A percentile compares a stretch with the other conserved stretches of the same genome.
phyloP scores from a whole-genome alignment of 768 basidiomycete genomes.

The Suillus subalutaceus region DNA sequence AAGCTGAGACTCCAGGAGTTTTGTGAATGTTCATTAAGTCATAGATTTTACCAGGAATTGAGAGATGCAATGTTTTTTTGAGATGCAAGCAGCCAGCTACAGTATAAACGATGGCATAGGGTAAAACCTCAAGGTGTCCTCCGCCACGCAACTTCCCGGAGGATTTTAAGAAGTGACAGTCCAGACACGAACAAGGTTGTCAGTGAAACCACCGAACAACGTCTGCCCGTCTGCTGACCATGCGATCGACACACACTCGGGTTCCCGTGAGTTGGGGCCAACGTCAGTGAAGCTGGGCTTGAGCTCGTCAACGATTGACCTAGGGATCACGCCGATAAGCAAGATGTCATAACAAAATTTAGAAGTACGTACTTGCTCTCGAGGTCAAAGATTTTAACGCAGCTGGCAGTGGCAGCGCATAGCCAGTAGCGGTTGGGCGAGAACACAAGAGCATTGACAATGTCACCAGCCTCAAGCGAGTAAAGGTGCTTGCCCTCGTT shows the following conservation, averaged over 20 bases:
- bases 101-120: slow-evolving; percentile 28
- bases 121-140: slow-evolving; percentile 18
- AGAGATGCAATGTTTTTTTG: slow-evolving; percentile 23
- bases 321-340: slow-evolving; percentile 29
- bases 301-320: slow-evolving; percentile 98
- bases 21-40: slow-evolving; percentile 1
- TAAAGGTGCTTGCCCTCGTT: slow-evolving; percentile 99
- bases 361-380: slow-evolving; percentile 88
- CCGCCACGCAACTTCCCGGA: slow-evolving; percentile 21
- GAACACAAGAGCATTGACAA: slow-evolving; percentile 99
- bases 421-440: slow-evolving; percentile 99
- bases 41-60: slow-evolving; percentile 9
- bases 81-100: slow-evolving; percentile 24
- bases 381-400: slow-evolving; percentile 99
- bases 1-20: slow-evolving; percentile 39
- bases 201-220: slow-evolving; percentile 95
- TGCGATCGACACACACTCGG: slow-evolving; percentile 94
- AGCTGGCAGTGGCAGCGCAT: slow-evolving; percentile 95
- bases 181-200: slow-evolving; percentile 93
- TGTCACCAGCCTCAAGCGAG: slow-evolving; percentile 97
- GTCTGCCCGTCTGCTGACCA: slow-evolving; percentile 99
- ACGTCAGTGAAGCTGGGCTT: slow-evolving; percentile 90
- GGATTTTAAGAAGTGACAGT: slow-evolving; percentile 61
- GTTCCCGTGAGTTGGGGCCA: slow-evolving; percentile 69
- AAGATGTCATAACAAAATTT: slow-evolving; percentile 1